Evolutionary conservation across 768 basidiomycete species (phyloP), one percentile per base, ranked within the genome.

Genomic region (Xerocomellus intermedius): DNA sequence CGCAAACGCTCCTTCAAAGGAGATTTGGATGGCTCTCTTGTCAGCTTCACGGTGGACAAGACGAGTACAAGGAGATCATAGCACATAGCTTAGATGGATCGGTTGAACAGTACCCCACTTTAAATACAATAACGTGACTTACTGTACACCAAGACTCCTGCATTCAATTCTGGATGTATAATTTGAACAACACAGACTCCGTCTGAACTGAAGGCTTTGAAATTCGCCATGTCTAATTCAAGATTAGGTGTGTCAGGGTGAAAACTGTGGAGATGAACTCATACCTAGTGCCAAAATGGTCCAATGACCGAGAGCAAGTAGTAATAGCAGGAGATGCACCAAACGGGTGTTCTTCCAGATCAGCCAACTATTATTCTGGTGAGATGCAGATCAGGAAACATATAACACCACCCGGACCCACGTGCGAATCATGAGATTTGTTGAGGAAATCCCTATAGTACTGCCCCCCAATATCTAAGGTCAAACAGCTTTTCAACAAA

Each of bases 391-490:
- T 12, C 14, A 21, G 10, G 2, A 5, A 30, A 26, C 7, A n/a
- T 14, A n/a, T 4, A 26, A 28, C 17, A 24, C 2, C 7, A 22
- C 4, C 32, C 3, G 17, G 26, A 49, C 68, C 42, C 39, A 70
- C 68, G 66, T 64, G 43, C 68, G 64, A 44, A 69, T 55, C 57
- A 68, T 58, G 21, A 69, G 9, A 48, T 70, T 69, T 13, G 51
- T 50, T 2, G 66, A 69, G 21, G 54, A 30, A 37, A 57, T 42
- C 24, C 50, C 64, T 1, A 69, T 32, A 32, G 45, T 50, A n/a
- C 62, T 46, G 21, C 30, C 48, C 17, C 13, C 51, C 5, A 39
- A 1, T 7, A 61, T 9, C 66, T 69, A 42, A 3, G 0, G n/a
- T 22, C 4, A 21, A 14, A 22, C 22, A 39, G 4, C 10, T 13